Evolutionary conservation across 1,284 basidiomycete genomes (phyloP).

Genomic region (Fomitopsis schrenkii): DNA sequence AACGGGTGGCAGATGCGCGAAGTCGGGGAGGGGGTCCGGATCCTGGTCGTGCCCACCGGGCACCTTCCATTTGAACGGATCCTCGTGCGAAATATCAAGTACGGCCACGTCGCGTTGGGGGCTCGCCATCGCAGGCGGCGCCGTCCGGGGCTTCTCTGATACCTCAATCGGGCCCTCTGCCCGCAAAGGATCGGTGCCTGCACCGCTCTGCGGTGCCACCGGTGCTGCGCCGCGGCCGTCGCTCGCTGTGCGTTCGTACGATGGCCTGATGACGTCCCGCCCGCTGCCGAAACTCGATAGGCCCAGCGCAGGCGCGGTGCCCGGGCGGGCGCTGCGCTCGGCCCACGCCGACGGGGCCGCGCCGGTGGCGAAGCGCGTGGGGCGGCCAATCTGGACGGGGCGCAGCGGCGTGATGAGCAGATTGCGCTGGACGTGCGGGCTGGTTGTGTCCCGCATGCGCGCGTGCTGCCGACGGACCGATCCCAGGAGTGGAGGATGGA

Average conservation of each 20-base stretch:
- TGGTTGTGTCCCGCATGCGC: not conserved
- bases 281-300: not conserved
- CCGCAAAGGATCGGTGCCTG: not conserved
- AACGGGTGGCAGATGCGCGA: not conserved
- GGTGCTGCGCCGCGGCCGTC: not conserved
- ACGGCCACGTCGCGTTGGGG: not conserved
- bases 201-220: not conserved
- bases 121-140: not conserved
- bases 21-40: not conserved
- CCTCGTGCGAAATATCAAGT: constrained; percentile 1
- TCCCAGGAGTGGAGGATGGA: not conserved
- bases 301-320: not conserved
- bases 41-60: not conserved
- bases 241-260: not conserved
- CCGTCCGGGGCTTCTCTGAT: not conserved
- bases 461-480: not conserved
- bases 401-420: not conserved
- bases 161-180: not conserved
- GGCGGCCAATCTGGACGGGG: not conserved
- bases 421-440: not conserved
- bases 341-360: not conserved
- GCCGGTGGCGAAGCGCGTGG: not conserved
- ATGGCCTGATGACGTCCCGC: not conserved
- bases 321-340: not conserved
- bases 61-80: not conserved